Evolutionary conservation across 139 green algal species (phyloP).

Genomic region (Haematococcus sp.): DNA sequence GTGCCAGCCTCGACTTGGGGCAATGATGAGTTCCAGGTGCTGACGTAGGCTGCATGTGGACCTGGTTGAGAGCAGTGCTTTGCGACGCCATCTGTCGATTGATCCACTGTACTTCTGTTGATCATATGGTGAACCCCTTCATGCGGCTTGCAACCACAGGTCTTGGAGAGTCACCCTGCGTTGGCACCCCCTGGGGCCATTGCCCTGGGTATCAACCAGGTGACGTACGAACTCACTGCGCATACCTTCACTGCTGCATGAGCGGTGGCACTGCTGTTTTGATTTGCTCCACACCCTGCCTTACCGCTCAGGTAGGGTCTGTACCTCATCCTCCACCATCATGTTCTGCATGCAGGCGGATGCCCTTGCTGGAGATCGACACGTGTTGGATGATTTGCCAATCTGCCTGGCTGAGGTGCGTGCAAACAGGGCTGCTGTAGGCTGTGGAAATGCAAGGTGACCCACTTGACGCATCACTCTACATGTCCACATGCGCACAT

Average conservation of each 20-base stretch:
- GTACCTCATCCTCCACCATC: too few relatives aligned
- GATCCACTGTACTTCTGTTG: not conserved
- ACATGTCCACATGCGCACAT: too few relatives aligned
- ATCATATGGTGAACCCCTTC: not conserved
- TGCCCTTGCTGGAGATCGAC: not conserved
- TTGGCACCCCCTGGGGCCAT: not conserved
- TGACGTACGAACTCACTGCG: not conserved
- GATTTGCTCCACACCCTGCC: too few relatives aligned
- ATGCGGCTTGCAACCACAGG: not conserved
- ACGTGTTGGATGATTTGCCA: constrained; percentile 3
- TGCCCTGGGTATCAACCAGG: constrained; percentile 1
- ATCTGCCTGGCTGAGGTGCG: constrained; percentile 3
- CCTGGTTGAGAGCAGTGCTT: too few relatives aligned
- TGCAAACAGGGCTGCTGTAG: too few relatives aligned
- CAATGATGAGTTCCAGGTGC: constrained; percentile 7
- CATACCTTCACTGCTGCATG: too few relatives aligned
- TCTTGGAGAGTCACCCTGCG: constrained; percentile 5
- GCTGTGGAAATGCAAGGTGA: too few relatives aligned
- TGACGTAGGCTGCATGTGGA: too few relatives aligned
- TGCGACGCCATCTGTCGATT: too few relatives aligned
- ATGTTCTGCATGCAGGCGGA: not conserved
- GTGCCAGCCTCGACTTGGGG: not conserved
- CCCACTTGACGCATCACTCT: too few relatives aligned
- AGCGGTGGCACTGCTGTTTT: too few relatives aligned
- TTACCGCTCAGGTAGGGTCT: too few relatives aligned